phyloP scores from a whole-genome alignment of 2,329 filamentous ascomycete species.

The Xylariales sp. region DNA sequence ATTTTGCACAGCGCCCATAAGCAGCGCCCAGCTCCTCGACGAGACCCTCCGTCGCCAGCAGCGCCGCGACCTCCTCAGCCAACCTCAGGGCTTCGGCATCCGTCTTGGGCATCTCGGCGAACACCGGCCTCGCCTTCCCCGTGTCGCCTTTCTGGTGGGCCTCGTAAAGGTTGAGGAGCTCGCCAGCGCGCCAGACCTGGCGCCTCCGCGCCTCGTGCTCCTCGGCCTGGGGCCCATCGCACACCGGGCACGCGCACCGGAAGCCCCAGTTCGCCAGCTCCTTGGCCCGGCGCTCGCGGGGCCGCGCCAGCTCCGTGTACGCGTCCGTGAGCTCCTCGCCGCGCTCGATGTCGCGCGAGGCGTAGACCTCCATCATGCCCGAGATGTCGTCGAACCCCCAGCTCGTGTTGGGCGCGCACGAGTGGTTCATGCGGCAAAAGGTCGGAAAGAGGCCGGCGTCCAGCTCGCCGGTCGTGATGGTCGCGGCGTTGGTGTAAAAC shows the following conservation, averaged over 20 bases:
- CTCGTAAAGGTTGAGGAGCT: slow-evolving; percentile 1
- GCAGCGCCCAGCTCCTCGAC: slow-evolving; percentile 2
- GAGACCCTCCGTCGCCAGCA: background rate
- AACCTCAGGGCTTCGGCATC: slow-evolving; percentile 1
- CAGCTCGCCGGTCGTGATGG: slow-evolving; percentile 1
- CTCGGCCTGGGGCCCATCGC: background rate
- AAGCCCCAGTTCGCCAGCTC: slow-evolving; percentile 4
- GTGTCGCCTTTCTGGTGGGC: background rate
- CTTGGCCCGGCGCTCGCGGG: background rate
- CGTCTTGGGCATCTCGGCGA: slow-evolving; percentile 5
- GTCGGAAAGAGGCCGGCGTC: slow-evolving; percentile 3
- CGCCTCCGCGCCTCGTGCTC: slow-evolving; percentile 2
- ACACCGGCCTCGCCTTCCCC: slow-evolving; percentile 1
- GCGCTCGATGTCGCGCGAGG: background rate
- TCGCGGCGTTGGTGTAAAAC: slow-evolving; percentile 3
- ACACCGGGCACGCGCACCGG: slow-evolving; percentile 1
- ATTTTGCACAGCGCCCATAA: slow-evolving; percentile 3
- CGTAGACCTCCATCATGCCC: slow-evolving; percentile 6
- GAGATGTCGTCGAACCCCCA: slow-evolving; percentile 1
- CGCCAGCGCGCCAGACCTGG: slow-evolving; percentile 2
- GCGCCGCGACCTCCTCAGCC: slow-evolving; percentile 1
- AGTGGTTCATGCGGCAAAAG: slow-evolving; percentile 8
- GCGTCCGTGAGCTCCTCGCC: slow-evolving; percentile 3
- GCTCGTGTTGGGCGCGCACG: slow-evolving; percentile 3
- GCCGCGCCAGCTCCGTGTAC: slow-evolving; percentile 3